These are phyloP conservation scores for Fusarium continuum DNA, from an alignment of 2,329 filamentous ascomycete species.

Conservation along the genomic window DNA sequence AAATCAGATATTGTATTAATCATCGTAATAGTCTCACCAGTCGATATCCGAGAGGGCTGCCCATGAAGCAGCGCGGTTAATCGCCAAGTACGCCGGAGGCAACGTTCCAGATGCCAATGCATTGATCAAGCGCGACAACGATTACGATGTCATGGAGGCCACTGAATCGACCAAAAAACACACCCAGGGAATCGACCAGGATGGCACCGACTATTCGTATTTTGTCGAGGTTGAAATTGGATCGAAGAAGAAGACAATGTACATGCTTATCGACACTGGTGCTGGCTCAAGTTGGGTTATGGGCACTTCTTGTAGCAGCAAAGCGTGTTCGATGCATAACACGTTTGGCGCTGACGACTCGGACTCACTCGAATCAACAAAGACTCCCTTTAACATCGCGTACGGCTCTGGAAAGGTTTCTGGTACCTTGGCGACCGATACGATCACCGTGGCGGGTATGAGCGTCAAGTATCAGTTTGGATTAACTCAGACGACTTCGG, in stretches of 20 bases:
- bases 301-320: conserved; percentile 71
- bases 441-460: conserved; percentile 71
- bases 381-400: conserved; percentile 68
- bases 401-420: conserved; percentile 82
- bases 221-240: conserved; percentile 68
- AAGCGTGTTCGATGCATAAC: conserved; percentile 74
- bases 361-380: conserved; percentile 64
- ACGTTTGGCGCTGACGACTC: conserved; percentile 75
- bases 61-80: conserved; percentile 51
- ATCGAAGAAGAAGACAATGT: conserved; percentile 61
- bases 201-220: conserved; percentile 73
- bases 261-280: conserved; percentile 73
- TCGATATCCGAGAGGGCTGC: conserved; percentile 50
- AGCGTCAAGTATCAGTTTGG: conserved; percentile 74
- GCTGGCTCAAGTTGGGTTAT: conserved; percentile 86
- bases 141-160: conserved; percentile 59
- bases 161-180: conserved; percentile 55
- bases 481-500: conserved; percentile 73
- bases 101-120: conserved; percentile 13
- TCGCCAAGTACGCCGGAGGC: conserved; percentile 51
- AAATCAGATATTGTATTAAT: conserved; percentile 20
- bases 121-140: conserved; percentile 54
- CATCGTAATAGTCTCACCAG: conserved; percentile 44
- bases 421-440: conserved; percentile 73
- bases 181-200: conserved; percentile 67